Evolutionary conservation across 2,329 filamentous ascomycete genomes (phyloP), one percentile per base, ranked within the genome.

Genomic region (Teratosphaeria viscida): DNA sequence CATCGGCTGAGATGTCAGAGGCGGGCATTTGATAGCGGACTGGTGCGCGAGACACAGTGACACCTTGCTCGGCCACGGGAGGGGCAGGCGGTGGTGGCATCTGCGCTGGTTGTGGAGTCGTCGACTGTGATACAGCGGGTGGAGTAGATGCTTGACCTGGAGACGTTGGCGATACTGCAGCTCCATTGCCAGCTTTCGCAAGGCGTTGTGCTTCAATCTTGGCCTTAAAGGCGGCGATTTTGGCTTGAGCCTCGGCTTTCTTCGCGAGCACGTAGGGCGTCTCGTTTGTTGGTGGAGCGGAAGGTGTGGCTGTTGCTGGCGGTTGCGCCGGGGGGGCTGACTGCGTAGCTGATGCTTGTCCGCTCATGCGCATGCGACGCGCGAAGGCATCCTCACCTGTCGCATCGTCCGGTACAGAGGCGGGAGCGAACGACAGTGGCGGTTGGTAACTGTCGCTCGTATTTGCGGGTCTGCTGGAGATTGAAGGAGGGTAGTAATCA

Each of bases 21-120:
- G 81, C 74, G 52, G 76, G 75, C n/a, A 60, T 19, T 35, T 61
- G 79, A 73, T 95, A 95, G 64, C 86, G 86, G 11, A 95, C 83
- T 1, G 91, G 89, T 0, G 88, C 86, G 52, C 87, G 83, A 52
- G 89, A 89, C 70, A 95, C 92, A 7, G 84, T 86, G 82, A 78
- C n/a, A 72, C 70, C 54, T 77, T 72, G 34, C 39, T 61, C 34
- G 47, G 77, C 16, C 59, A 57, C 56, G 47, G 56, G 59, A 57
- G 66, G 54, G 34, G 65, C 63, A 35, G 64, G 63, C 11, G 64
- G 59, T 27, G 66, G 65, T 49, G n/a, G 43, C 43, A 23, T 49
- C 23, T 59, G 59, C 54, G 61, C 69, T n/a, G 56, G 56, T 34
- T 56, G 55, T 53, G 57, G 61, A 57, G 62, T 37, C 47, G 61